Conservation (phyloP, 352 stramenopile genomes). For the Globisporangium barbulae region DNA sequence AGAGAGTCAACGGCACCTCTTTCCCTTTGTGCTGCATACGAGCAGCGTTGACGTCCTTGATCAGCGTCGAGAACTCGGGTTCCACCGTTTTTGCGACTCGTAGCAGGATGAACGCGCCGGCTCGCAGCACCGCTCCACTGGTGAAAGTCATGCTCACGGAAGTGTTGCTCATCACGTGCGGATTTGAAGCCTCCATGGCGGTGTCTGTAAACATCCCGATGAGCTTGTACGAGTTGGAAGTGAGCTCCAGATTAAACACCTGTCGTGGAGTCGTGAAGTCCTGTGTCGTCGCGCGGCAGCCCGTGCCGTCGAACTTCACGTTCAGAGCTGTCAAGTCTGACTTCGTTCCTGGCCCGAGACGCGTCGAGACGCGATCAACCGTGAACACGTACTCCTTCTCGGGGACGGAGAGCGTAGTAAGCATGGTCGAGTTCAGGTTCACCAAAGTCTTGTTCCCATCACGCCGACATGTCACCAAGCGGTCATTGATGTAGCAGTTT, state of each 20-base stretch:
- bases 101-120: constrained; percentile 62
- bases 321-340: constrained; percentile 43
- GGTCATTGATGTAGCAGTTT: constrained; percentile 32
- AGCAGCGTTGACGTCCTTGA: constrained; percentile 46
- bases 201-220: constrained; percentile 53
- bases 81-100: constrained; percentile 61
- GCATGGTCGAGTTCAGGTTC: constrained; percentile 29
- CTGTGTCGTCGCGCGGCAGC: constrained; percentile 36
- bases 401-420: constrained; percentile 36
- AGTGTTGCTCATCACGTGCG: constrained; percentile 48
- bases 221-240: constrained; percentile 49
- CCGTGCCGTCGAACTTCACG: constrained; percentile 56
- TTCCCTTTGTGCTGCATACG: constrained; percentile 30
- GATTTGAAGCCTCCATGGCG: constrained; percentile 41
- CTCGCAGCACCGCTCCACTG: constrained; percentile 56
- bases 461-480: constrained; percentile 35
- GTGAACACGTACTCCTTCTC: constrained; percentile 44
- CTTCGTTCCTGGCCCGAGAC: constrained; percentile 52
- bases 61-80: constrained; percentile 48
- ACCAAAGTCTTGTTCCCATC: constrained; percentile 60
- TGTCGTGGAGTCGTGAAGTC: constrained; percentile 28
- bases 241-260: constrained; percentile 56
- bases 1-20: constrained; percentile 42
- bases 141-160: constrained; percentile 52
- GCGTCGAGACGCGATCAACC: constrained; percentile 62